These are phyloP conservation scores for Penicillium sp. DNA, from an alignment of 2,329 filamentous ascomycete species.

Conservation along the genomic window DNA sequence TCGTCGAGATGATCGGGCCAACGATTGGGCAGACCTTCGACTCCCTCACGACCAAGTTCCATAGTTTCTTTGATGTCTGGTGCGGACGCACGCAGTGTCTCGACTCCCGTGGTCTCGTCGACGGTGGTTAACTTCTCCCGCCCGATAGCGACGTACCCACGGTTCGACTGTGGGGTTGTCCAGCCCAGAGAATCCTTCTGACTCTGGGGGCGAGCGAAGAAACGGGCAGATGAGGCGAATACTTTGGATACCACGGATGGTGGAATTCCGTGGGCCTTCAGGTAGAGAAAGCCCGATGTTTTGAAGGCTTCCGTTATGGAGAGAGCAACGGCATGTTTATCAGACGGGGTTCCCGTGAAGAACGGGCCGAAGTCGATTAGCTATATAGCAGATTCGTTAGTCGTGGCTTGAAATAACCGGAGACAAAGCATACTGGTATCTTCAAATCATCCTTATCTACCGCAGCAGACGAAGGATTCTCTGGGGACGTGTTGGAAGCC, in stretches of 20 bases:
- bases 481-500: slow-evolving; percentile 5
- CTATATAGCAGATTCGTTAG: slow-evolving; percentile 40
- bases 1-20: slow-evolving; percentile 64
- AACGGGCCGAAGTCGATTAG: slow-evolving; percentile 77
- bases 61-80: slow-evolving; percentile 57
- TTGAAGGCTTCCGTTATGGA: slow-evolving; percentile 78
- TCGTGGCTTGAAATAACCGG: not conserved
- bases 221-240: slow-evolving; percentile 66
- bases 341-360: slow-evolving; percentile 57
- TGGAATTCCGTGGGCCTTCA: slow-evolving; percentile 73
- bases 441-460: slow-evolving; percentile 44
- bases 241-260: slow-evolving; percentile 56
- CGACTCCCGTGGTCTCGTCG: slow-evolving; percentile 55
- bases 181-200: slow-evolving; percentile 67
- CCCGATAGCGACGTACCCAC: slow-evolving; percentile 68
- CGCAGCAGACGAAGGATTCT: slow-evolving; percentile 27
- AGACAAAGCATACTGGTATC: slow-evolving; percentile 36
- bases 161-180: slow-evolving; percentile 69
- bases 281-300: slow-evolving; percentile 83
- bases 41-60: slow-evolving; percentile 60
- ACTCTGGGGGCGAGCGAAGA: slow-evolving; percentile 63
- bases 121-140: slow-evolving; percentile 68
- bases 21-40: slow-evolving; percentile 66
- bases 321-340: slow-evolving; percentile 64
- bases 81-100: slow-evolving; percentile 52